Evolutionary conservation across 257 asterid species (phyloP), one percentile per base, ranked within the genome.

Genomic region (Salvia splendens): DNA sequence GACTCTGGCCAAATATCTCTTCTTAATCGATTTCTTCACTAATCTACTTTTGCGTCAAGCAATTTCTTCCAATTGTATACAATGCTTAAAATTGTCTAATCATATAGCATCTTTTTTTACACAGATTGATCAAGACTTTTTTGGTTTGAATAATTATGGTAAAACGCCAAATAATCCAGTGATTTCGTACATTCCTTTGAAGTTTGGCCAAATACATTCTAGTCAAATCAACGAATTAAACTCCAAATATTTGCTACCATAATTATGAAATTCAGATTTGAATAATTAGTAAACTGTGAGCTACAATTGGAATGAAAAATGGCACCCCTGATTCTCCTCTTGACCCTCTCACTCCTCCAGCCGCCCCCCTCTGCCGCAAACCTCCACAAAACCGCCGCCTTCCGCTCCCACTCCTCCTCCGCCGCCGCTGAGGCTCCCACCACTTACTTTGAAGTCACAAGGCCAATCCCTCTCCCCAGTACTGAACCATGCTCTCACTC

Each of bases 1-100:
- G 98, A 94, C 79, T 94, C 97, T 32, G 95, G 99, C 73, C 95
- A 88, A 71, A 78, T 94, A 67, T 87, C 91, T 28, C 79, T 91
- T 64, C 80, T 94, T n/a, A 94, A 84, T 55, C 79, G 85, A 58
- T 79, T 71, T 65, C 90, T 88, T 80, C 70, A 76, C 16, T 86
- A 84, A 82, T 12, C 61, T 53, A 48, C 11, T 12, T 20, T 50
- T 65, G 62, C 62, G 56, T 38, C 49, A 7, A 60, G 54, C 4
- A 16, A 17, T 66, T 65, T 64, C 71, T 72, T 61, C 47, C 53
- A 56, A 60, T 65, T 70, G 74, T 73, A 65, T 78, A 78, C 65
- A 61, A 61, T 51, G 65, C 35, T 46, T 14, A 45, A 64, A 32
- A 45, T 60, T 8, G 43, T 42, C 47, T 49, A 24, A 24, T 24